Base-by-base conservation (phyloP, 2,329 filamentous ascomycete species). In the Botrytis galanthina region DNA sequence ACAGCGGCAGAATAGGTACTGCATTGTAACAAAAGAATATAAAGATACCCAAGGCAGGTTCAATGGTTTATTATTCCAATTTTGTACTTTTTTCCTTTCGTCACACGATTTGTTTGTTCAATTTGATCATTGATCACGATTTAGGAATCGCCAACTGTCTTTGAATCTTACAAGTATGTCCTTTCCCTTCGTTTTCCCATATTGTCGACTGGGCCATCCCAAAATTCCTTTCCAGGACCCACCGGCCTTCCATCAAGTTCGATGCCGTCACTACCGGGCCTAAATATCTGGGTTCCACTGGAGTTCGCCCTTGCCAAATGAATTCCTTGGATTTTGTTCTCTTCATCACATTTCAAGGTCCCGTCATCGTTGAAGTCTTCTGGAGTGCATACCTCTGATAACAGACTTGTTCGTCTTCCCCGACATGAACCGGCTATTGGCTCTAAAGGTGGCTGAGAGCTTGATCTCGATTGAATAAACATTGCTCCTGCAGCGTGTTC, bases 241-340 rank as follows among this genome's bases (percentile, higher is more conserved):
- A 77, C 75, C 18, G 77, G 78, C 22, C 80, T 62, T n/a, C 77
- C 78, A 71, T 80, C 77, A 22, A 79, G 39, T 62, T 81, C 80
- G 16, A 80, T 73, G 0, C 79, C 77, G n/a, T 80, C 78, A 35
- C 74, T 71, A 62, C 46, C 70, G 1, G 77, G 77, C 20, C 70
- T 78, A 66, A 80, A 80, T 42, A 81, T 72, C 60, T 80, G 79
- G 16, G 78, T 80, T 48, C 79, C 79, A 74, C 75, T 80, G 10
- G 75, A 79, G 63, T 78, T 81, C 26, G 73, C 75, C 66, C 79
- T 76, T 44, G 60, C 68, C 18, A 80, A 39, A 39, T 69, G 75
- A 44, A 67, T 74, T 10, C 44, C 61, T 20, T 59, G 12, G 22
- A 16, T 35, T 42, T 67, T 20, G 32, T 39, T 35, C 32, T 59